These are phyloP conservation scores for Orbilia blumenaviensis DNA, from an alignment of 2,329 filamentous ascomycete genomes.

Conservation along the genomic window DNA sequence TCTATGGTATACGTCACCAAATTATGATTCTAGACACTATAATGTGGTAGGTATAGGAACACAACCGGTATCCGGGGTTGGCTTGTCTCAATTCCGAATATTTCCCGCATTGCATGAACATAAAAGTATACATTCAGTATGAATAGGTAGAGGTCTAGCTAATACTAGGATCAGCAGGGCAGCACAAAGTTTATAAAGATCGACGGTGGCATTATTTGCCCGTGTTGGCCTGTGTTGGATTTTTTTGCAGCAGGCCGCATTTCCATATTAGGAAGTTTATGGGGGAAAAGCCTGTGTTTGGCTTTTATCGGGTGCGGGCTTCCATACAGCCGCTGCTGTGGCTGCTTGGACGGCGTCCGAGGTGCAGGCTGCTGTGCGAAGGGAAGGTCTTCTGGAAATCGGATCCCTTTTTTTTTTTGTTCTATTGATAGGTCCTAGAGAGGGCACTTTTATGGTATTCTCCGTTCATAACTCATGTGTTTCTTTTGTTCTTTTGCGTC, in stretches of 20 bases:
- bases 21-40: not conserved
- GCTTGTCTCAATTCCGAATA: too few species aligned
- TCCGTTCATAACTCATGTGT: not conserved
- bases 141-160: too few species aligned
- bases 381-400: not conserved
- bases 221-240: conserved; percentile 27
- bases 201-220: not conserved
- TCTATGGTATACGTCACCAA: not conserved
- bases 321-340: conserved; percentile 5
- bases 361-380: not conserved
- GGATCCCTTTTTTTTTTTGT: not conserved
- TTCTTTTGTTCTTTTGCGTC: not conserved
- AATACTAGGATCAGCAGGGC: not conserved
- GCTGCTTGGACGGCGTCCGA: not conserved
- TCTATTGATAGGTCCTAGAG: not conserved
- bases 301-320: not conserved
- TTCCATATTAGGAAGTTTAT: not conserved
- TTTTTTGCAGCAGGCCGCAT: not conserved
- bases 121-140: too few species aligned
- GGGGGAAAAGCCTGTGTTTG: not conserved
- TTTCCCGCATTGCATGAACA: too few species aligned
- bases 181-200: not conserved
- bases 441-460: not conserved
- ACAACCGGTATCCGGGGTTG: too few species aligned
- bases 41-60: not conserved